Conservation (phyloP, 805 yeast species). For the Nakazawaea anatomiae region DNA sequence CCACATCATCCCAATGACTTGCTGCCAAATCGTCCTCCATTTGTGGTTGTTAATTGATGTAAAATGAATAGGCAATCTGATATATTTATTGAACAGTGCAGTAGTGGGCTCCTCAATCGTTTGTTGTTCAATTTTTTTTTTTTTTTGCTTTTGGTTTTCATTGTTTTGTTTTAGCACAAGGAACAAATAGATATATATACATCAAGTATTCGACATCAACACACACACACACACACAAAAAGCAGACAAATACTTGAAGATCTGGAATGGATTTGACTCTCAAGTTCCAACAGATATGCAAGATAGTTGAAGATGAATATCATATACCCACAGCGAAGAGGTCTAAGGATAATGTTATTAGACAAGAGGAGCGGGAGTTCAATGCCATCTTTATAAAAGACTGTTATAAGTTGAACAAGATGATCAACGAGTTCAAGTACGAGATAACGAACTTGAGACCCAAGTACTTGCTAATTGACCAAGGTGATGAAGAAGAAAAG, state of each 20-base stretch:
- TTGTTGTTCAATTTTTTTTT: background rate
- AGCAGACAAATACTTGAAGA: too few species aligned
- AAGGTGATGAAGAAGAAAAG: constrained; percentile 35
- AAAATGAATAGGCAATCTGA: too few species aligned
- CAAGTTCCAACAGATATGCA: constrained; percentile 39
- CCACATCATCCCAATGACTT: constrained; percentile 58
- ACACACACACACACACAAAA: too few species aligned
- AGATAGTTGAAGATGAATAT: constrained; percentile 33
- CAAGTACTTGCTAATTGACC: constrained; percentile 21
- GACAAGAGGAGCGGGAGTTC: constrained; percentile 3
- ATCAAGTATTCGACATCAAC: constrained; percentile 21
- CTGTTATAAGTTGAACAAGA: background rate
- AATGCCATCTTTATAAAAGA: constrained; percentile 5
- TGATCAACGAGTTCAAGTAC: background rate
- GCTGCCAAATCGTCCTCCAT: constrained; percentile 48
- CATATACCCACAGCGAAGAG: constrained; percentile 7
- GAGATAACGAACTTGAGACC: constrained; percentile 20
- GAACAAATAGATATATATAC: background rate
- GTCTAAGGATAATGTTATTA: background rate
- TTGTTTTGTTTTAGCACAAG: background rate
- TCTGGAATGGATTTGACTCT: constrained; percentile 37
- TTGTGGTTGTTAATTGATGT: too few species aligned
- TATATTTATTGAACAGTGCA: too few species aligned
- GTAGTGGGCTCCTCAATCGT: too few species aligned
- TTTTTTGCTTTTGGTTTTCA: background rate